Evolutionary conservation across 331 rosid species (phyloP).

Genomic region (Malus hybrid): DNA sequence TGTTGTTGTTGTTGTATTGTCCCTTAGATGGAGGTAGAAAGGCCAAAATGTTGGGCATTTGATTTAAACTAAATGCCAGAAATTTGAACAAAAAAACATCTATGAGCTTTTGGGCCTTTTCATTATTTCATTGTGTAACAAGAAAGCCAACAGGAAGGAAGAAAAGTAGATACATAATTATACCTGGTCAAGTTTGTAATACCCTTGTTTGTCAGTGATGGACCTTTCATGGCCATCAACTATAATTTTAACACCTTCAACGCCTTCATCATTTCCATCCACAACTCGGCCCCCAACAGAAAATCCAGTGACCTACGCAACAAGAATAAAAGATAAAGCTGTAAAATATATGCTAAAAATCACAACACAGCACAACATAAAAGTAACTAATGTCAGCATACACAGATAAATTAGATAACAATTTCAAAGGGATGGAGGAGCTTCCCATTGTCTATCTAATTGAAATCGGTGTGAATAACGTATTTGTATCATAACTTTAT

Average conservation of each 20-base stretch:
- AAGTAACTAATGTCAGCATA: background rate
- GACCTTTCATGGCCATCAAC: slow-evolving; percentile 94
- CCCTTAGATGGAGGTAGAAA: background rate
- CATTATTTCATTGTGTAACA: background rate
- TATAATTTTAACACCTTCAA: slow-evolving; percentile 77
- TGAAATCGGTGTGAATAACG: background rate
- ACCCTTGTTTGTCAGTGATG: slow-evolving; percentile 80
- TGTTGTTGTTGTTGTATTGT: no score
- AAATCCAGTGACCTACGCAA: slow-evolving; percentile 89
- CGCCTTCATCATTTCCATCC: slow-evolving; percentile 80
- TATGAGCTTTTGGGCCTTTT: background rate
- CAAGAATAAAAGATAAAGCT: slow-evolving; percentile 12
- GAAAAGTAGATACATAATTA: background rate
- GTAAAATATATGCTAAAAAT: slow-evolving; percentile 9
- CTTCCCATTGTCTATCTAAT: background rate
- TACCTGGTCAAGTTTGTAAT: slow-evolving; percentile 98
- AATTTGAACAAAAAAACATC: background rate
- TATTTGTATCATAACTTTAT: background rate
- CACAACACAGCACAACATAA: background rate
- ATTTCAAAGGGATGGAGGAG: background rate
- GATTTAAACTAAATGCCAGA: background rate
- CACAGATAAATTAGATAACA: background rate
- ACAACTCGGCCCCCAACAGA: slow-evolving; percentile 94
- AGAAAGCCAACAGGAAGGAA: background rate
- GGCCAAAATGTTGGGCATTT: background rate